phyloP scores from a whole-genome alignment of 148 eudicot species.

The Oxyria digyna region DNA sequence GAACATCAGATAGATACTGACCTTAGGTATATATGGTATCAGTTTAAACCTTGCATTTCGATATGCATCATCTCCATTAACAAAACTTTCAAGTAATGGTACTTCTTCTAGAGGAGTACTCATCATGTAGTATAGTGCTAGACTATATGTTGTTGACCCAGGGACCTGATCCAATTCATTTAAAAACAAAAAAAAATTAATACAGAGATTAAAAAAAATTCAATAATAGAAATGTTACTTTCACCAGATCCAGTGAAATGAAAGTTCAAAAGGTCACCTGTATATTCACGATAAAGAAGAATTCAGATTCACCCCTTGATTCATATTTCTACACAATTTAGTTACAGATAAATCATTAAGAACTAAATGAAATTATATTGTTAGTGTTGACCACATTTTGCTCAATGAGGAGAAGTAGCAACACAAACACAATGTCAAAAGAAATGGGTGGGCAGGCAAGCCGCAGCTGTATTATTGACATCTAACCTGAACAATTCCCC shows the following conservation, averaged over 20 bases:
- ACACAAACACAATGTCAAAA: background rate
- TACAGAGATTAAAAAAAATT: background rate
- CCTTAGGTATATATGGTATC: slow-evolving; percentile 63
- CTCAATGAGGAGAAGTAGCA: background rate
- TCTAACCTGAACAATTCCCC: slow-evolving; percentile 48
- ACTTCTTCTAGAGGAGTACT: slow-evolving; percentile 39
- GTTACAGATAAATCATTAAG: background rate
- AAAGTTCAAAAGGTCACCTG: slow-evolving; percentile 24
- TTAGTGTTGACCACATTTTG: background rate
- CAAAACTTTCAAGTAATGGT: slow-evolving; percentile 44
- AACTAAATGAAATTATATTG: background rate
- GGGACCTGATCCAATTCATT: slow-evolving; percentile 37
- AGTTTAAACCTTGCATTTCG: slow-evolving; percentile 66
- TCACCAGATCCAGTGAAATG: background rate
- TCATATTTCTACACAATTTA: slow-evolving; percentile 45
- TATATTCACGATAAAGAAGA: slow-evolving; percentile 57
- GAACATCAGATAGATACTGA: slow-evolving; percentile 9
- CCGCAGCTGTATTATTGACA: background rate
- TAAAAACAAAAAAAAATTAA: background rate
- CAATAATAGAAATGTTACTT: background rate
- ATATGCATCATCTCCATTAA: slow-evolving; percentile 53
- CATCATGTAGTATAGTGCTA: slow-evolving; percentile 51
- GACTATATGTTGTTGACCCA: slow-evolving; percentile 54
- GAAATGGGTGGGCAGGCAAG: background rate
- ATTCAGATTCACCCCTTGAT: slow-evolving; percentile 48